Percentiles rank a stretch among this genome's conserved stretches.
Evolutionary conservation across 371 early-diverging fungal genomes (phyloP).

Genomic region (Mucor racemosus): DNA sequence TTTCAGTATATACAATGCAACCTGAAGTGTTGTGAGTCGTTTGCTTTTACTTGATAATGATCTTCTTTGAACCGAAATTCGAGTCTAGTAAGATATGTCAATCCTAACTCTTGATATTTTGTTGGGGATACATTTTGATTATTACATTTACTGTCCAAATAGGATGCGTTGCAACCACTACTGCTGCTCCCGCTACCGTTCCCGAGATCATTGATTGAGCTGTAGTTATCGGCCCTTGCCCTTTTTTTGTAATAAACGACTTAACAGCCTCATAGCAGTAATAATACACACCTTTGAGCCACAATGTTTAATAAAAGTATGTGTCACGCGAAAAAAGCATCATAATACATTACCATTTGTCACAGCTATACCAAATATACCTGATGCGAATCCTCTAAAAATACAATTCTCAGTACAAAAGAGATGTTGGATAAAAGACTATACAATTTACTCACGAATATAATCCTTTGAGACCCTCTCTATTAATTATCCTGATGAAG

Average conservation of each 20-base stretch:
- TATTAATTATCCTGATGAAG: constrained; percentile 79
- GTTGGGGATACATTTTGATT: too few species aligned
- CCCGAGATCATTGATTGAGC: constrained; percentile 84
- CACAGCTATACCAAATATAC: constrained; percentile 92
- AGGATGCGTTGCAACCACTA: constrained; percentile 85
- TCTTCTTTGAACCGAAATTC: constrained; percentile 61
- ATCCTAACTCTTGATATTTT: not conserved
- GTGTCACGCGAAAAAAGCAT: constrained; percentile 6
- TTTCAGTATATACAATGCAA: constrained; percentile 71
- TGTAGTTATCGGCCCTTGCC: constrained; percentile 54
- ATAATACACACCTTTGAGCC: constrained; percentile 74
- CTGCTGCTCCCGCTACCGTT: constrained; percentile 83
- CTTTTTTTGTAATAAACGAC: constrained; percentile 17
- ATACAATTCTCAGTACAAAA: not conserved
- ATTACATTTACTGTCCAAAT: constrained; percentile 90
- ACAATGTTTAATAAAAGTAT: constrained; percentile 2
- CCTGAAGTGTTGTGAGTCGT: constrained; percentile 42
- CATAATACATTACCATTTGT: constrained; percentile 75
- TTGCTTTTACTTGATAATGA: constrained; percentile 38
- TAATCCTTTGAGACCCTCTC: constrained; percentile 86
- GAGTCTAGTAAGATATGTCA: constrained; percentile 44
- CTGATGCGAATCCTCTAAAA: constrained; percentile 86
- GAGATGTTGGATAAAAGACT: not conserved
- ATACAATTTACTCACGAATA: constrained; percentile 72
- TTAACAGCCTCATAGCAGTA: constrained; percentile 93